Conservation (phyloP, 192 early-diverging fungal genomes). For the Phlyctochytrium arcticum region DNA sequence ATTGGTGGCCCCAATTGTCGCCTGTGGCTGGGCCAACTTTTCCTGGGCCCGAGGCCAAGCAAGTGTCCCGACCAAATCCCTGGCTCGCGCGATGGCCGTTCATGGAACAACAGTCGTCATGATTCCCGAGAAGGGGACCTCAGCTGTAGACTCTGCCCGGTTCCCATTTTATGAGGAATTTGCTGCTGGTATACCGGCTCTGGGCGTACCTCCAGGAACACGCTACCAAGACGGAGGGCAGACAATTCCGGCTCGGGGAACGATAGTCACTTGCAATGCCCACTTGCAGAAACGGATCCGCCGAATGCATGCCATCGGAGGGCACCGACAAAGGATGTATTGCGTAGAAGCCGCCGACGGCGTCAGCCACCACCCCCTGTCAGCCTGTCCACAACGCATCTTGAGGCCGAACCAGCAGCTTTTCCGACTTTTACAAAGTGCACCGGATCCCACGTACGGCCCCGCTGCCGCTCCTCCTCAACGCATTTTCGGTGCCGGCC, state of each 20-base stretch:
- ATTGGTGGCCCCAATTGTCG: not conserved
- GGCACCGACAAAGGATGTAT: too few relatives aligned
- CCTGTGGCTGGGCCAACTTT: not conserved
- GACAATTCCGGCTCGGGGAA: not conserved
- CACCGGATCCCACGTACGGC: too few relatives aligned
- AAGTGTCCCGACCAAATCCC: conserved; percentile 1
- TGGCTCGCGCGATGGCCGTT: not conserved
- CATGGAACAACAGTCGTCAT: not conserved
- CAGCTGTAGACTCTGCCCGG: not conserved
- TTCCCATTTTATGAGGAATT: not conserved
- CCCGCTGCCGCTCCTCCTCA: too few relatives aligned
- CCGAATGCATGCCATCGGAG: too few relatives aligned
- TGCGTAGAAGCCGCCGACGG: too few relatives aligned
- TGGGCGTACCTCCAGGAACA: not conserved
- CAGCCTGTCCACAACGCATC: too few relatives aligned
- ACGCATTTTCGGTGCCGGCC: too few relatives aligned
- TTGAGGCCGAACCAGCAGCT: too few relatives aligned
- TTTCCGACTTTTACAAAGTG: too few relatives aligned
- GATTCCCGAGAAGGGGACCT: too few relatives aligned
- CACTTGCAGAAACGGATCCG: not conserved
- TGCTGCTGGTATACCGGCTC: not conserved
- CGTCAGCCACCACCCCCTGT: too few relatives aligned
- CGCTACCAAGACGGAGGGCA: not conserved
- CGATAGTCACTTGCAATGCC: not conserved
- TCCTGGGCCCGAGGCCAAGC: not conserved